Conservation (phyloP, 2,329 filamentous ascomycete species). For the Neurospora crassa region DNA sequence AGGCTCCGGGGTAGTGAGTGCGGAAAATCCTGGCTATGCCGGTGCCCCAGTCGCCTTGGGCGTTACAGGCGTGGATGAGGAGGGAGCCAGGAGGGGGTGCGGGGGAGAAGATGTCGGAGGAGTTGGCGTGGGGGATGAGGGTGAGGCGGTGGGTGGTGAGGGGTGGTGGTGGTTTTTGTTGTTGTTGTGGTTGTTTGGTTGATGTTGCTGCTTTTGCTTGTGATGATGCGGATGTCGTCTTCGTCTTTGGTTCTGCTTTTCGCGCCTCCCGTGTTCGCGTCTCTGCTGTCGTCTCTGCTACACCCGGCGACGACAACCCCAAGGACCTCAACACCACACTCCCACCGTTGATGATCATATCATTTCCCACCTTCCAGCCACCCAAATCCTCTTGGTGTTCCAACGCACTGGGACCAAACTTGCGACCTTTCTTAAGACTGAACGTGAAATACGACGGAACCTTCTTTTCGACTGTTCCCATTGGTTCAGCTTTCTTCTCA, state of each 20-base stretch:
- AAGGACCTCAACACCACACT: background rate
- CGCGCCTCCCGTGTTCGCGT: background rate
- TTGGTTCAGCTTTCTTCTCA: background rate
- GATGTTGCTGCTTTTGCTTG: background rate
- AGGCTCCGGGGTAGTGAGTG: slow-evolving; percentile 12
- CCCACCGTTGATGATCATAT: background rate
- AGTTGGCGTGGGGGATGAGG: slow-evolving; percentile 7
- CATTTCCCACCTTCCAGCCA: background rate
- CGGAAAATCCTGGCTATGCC: slow-evolving; percentile 13
- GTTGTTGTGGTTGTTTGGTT: background rate
- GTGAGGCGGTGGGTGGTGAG: background rate
- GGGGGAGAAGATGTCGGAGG: slow-evolving; percentile 12
- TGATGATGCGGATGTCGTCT: background rate
- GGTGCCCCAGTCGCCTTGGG: slow-evolving; percentile 12
- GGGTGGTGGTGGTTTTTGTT: background rate
- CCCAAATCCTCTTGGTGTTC: background rate
- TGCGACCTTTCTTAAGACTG: background rate
- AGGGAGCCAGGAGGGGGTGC: slow-evolving; percentile 9
- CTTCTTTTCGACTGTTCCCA: background rate
- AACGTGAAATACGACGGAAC: background rate
- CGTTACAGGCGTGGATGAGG: slow-evolving; percentile 19
- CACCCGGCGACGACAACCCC: background rate
- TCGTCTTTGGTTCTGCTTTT: background rate
- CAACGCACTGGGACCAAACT: background rate
- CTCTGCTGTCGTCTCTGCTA: background rate